These are phyloP conservation scores for Podospora pseudopauciseta DNA, from an alignment of 495 filamentous ascomycete genomes.

Conservation along the genomic window DNA sequence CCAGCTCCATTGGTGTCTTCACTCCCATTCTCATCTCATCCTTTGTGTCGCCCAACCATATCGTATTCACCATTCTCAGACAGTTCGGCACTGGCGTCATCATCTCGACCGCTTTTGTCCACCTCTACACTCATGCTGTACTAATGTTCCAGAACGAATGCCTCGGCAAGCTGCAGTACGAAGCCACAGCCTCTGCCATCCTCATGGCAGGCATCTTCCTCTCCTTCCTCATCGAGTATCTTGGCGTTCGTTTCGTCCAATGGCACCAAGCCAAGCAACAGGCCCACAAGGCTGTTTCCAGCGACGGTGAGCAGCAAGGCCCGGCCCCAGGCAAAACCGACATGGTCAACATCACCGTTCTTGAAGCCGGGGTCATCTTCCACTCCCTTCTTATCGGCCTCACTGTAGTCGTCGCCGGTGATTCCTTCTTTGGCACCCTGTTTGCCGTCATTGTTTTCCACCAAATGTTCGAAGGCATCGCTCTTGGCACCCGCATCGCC, in stretches of 20 bases:
- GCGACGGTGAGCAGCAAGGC: not conserved
- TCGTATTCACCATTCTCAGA: conserved; percentile 53
- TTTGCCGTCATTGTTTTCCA: conserved; percentile 60
- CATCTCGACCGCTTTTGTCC: conserved; percentile 67
- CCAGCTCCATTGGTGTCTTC: conserved; percentile 38
- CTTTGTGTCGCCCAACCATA: conserved; percentile 27
- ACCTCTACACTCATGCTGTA: conserved; percentile 61
- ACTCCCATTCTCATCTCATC: conserved; percentile 42
- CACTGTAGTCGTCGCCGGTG: conserved; percentile 55
- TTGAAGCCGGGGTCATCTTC: conserved; percentile 70
- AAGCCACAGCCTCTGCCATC: conserved; percentile 58
- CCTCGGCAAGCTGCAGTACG: conserved; percentile 56
- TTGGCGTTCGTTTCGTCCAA: conserved; percentile 50
- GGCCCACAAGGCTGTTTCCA: conserved; percentile 6
- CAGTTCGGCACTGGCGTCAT: conserved; percentile 76
- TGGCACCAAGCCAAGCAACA: conserved; percentile 31
- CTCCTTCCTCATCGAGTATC: conserved; percentile 58
- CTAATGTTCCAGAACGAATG: conserved; percentile 64
- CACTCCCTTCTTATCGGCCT: conserved; percentile 63
- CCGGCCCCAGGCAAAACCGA: conserved; percentile 21
- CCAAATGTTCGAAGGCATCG: conserved; percentile 73
- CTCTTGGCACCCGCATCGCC: conserved; percentile 70
- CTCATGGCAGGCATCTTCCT: conserved; percentile 64
- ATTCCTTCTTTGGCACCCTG: conserved; percentile 54
- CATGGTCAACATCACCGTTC: conserved; percentile 57